phyloP scores from a whole-genome alignment of 306 rosid genomes.

The Cucurbita ficifolia region DNA sequence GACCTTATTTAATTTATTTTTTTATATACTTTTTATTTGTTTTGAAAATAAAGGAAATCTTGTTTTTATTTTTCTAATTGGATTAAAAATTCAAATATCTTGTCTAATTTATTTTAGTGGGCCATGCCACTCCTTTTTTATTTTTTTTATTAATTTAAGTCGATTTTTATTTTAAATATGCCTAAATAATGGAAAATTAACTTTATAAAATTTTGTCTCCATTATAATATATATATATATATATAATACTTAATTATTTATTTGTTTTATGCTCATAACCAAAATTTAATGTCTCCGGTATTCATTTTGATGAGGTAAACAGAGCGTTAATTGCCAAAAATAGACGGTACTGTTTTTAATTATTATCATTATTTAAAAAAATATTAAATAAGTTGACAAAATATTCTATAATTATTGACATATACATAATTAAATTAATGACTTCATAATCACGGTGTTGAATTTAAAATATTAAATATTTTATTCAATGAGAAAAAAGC shows the following conservation, averaged over 20 bases:
- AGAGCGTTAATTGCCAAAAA: neutral
- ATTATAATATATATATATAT: no score
- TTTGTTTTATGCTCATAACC: no score
- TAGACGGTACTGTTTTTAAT: neutral
- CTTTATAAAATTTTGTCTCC: neutral
- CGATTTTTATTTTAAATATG: neutral
- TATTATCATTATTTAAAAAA: no score
- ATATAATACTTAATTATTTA: neutral
- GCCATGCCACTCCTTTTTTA: neutral
- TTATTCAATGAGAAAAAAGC: no score
- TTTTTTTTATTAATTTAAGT: no score
- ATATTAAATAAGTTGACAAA: neutral
- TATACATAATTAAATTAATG: neutral
- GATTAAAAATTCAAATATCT: no score
- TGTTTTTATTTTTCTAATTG: no score
- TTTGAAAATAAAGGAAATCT: no score
- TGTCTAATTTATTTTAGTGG: neutral
- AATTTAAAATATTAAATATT: neutral
- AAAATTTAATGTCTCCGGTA: no score
- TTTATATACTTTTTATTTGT: no score
- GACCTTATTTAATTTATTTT: no score
- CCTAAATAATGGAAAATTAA: no score
- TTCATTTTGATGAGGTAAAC: neutral
- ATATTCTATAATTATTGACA: neutral
- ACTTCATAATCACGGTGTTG: neutral